A percentile compares a stretch with the other conserved stretches of the same genome.
These are phyloP conservation scores for Skeletonema potamos DNA, from an alignment of 108 stramenopile genomes.

Conservation along the genomic window DNA sequence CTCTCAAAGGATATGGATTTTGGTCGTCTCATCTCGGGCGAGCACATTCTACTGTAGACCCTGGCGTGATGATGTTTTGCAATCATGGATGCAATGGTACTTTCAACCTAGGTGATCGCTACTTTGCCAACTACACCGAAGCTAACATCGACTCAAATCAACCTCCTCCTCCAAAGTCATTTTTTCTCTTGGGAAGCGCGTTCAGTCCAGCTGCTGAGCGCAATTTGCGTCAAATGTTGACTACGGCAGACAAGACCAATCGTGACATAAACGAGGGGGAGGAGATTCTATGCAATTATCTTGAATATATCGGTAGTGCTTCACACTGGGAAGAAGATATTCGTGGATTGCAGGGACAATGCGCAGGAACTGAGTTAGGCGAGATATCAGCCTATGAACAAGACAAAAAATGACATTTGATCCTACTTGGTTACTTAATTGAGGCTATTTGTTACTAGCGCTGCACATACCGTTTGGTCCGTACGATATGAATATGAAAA, in stretches of 20 bases:
- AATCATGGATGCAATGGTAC: slow-evolving; percentile 44
- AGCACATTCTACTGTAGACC: slow-evolving; percentile 17
- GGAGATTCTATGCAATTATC: slow-evolving; percentile 15
- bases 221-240: slow-evolving; percentile 15
- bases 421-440: no score
- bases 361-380: slow-evolving; percentile 8
- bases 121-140: slow-evolving; percentile 1
- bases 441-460: no score
- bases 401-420: no score
- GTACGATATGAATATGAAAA: no score
- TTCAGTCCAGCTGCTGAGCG: slow-evolving; percentile 27
- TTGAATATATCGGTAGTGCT: background rate
- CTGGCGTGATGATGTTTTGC: slow-evolving; percentile 15
- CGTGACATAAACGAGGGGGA: slow-evolving; percentile 16
- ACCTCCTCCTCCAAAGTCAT: background rate
- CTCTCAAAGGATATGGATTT: slow-evolving; percentile 26
- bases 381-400: slow-evolving; percentile 13
- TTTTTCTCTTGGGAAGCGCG: background rate
- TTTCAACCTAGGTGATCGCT: slow-evolving; percentile 12
- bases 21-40: slow-evolving; percentile 7
- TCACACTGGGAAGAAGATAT: slow-evolving; percentile 15
- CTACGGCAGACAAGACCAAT: background rate
- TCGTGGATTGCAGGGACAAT: slow-evolving; percentile 5
- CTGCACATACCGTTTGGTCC: no score
- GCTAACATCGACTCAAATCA: slow-evolving; percentile 1